A percentile compares a stretch with the other conserved stretches of the same genome.
Conservation (phyloP, 2,329 filamentous ascomycete species). For the Pseudopithomyces chartarum region DNA sequence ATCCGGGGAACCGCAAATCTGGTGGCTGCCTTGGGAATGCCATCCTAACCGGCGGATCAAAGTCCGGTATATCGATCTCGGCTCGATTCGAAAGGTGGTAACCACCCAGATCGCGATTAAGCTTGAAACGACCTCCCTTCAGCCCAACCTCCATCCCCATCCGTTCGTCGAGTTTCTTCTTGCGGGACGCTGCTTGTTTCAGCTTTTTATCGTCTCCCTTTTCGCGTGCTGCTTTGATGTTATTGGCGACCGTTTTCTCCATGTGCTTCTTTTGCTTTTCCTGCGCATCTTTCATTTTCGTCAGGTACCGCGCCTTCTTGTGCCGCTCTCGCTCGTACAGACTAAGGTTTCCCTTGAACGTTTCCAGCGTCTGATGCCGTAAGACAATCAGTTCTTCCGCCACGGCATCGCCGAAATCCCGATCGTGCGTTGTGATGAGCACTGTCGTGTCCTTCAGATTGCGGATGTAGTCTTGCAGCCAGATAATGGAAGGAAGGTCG, state of each 20-base stretch:
- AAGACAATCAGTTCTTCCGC: constrained; percentile 78
- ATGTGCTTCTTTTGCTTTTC: constrained; percentile 82
- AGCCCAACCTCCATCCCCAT: constrained; percentile 77
- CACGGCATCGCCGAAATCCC: constrained; percentile 77
- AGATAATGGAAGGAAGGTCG: constrained; percentile 81
- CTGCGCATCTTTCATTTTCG: constrained; percentile 79
- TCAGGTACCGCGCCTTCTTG: constrained; percentile 70
- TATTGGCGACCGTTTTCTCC: constrained; percentile 75
- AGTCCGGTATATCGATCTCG: constrained; percentile 72
- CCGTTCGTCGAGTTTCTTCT: constrained; percentile 83
- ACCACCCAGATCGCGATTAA: constrained; percentile 72
- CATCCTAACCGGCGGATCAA: constrained; percentile 62
- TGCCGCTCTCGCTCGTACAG: constrained; percentile 72
- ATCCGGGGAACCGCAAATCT: constrained; percentile 75
- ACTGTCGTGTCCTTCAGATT: constrained; percentile 66
- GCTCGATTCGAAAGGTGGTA: constrained; percentile 57
- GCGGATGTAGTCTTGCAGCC: constrained; percentile 76
- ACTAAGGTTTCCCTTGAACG: constrained; percentile 76
- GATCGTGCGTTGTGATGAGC: constrained; percentile 82
- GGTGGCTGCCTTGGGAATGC: constrained; percentile 65
- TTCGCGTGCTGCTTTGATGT: constrained; percentile 74
- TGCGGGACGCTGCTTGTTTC: constrained; percentile 80
- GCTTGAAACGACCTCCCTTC: constrained; percentile 76
- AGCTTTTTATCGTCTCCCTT: constrained; percentile 85
- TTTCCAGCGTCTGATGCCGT: constrained; percentile 71